These are phyloP conservation scores for Acanthamoeba polyphaga DNA, from an alignment of 208 protist genomes.

Conservation along the genomic window DNA sequence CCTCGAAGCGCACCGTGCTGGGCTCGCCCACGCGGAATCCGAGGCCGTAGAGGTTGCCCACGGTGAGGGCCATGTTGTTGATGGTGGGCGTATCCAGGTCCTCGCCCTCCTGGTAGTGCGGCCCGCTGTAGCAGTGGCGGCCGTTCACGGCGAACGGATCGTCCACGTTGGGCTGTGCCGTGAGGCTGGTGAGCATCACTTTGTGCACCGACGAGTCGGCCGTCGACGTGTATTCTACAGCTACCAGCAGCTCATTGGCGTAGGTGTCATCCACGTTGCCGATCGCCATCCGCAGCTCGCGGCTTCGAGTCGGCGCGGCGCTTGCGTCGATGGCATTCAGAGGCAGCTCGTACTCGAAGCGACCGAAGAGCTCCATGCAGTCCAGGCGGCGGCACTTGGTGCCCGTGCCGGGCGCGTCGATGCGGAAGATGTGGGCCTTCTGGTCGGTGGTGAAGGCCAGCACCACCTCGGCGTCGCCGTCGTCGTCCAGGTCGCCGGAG, in stretches of 20 bases:
- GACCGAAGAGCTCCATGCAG: conserved; percentile 28
- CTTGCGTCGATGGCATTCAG: not conserved
- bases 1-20: not conserved
- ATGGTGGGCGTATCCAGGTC: not conserved
- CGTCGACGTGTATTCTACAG: not conserved
- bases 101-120: conserved; percentile 51
- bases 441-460: not conserved
- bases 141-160: not conserved
- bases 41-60: conserved; percentile 50
- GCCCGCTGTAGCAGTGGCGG: not conserved
- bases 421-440: not conserved
- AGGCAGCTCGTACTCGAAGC: not conserved
- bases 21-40: conserved; percentile 50
- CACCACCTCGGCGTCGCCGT: conserved; percentile 39
- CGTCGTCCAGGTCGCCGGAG: conserved; percentile 33
- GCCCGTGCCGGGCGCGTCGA: conserved; percentile 39
- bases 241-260: not conserved
- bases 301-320: not conserved
- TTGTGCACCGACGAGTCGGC: not conserved
- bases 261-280: conserved; percentile 12
- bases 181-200: conserved; percentile 1
- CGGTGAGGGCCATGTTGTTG: conserved; percentile 13
- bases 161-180: not conserved
- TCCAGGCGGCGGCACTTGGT: conserved; percentile 40
- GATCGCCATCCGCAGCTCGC: conserved; percentile 16